A percentile compares a stretch with the other conserved stretches of the same genome.
These are phyloP conservation scores for Cenchrus americanus DNA, from an alignment of 176 grass and related monocot species.

Conservation along the genomic window DNA sequence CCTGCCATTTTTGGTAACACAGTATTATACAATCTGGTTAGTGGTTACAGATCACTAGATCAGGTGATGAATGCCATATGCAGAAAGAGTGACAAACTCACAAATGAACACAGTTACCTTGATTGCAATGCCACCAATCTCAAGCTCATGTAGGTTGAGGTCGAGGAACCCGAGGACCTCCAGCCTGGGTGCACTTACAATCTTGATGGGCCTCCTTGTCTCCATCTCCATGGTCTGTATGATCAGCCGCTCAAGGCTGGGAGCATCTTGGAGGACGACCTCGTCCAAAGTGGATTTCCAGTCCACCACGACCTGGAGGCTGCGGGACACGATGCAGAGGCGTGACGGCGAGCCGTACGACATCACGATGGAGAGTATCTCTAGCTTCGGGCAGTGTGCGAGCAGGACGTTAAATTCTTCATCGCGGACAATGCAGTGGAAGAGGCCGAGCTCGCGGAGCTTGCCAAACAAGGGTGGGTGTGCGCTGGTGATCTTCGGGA, in stretches of 20 bases:
- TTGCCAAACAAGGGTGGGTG: background rate
- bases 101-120: background rate
- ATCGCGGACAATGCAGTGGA: background rate
- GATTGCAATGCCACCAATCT: constrained; percentile 39
- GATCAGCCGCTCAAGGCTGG: constrained; percentile 38
- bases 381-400: constrained; percentile 10
- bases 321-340: constrained; percentile 15
- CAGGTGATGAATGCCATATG: background rate
- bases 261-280: constrained; percentile 34
- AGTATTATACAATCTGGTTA: background rate
- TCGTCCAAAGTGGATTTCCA: background rate
- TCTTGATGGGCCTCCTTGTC: background rate
- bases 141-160: constrained; percentile 23
- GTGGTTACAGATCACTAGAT: background rate
- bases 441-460: constrained; percentile 20
- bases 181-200: constrained; percentile 27
- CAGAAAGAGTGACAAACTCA: background rate
- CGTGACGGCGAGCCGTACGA: background rate
- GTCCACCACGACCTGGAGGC: constrained; percentile 9
- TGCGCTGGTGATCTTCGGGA: background rate
- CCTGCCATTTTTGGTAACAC: constrained; percentile 9
- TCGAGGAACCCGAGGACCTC: constrained; percentile 36
- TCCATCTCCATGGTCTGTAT: background rate
- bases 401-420: background rate
- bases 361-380: constrained; percentile 28